phyloP scores from a whole-genome alignment of 371 early-diverging fungal species.

The Apophysomyces variabilis region DNA sequence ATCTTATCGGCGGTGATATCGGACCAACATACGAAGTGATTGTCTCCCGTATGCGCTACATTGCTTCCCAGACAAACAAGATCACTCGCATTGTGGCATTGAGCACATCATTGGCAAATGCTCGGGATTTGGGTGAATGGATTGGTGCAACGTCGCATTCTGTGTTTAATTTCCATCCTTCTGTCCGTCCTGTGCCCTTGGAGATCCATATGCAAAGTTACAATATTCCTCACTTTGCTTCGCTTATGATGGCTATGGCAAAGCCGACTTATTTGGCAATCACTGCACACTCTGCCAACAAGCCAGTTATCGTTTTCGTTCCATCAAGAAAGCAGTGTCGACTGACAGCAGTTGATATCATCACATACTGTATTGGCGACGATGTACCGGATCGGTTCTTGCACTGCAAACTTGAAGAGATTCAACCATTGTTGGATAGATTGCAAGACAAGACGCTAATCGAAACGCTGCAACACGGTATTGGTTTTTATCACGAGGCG shows the following conservation, averaged over 20 bases:
- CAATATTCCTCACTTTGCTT: slow-evolving; percentile 88
- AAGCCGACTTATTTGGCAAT: slow-evolving; percentile 89
- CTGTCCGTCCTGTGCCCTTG: slow-evolving; percentile 90
- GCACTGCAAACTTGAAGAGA: slow-evolving; percentile 67
- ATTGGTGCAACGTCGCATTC: slow-evolving; percentile 80
- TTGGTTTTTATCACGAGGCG: slow-evolving; percentile 93
- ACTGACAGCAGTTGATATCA: slow-evolving; percentile 83
- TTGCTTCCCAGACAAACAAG: slow-evolving; percentile 81
- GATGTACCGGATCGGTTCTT: slow-evolving; percentile 74
- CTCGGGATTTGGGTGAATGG: slow-evolving; percentile 96
- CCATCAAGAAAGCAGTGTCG: slow-evolving; percentile 91
- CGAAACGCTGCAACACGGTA: slow-evolving; percentile 78
- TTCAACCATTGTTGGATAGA: slow-evolving; percentile 63
- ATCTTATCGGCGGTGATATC: slow-evolving; percentile 87
- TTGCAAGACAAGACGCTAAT: slow-evolving; percentile 77
- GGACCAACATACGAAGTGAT: slow-evolving; percentile 93
- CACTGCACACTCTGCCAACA: slow-evolving; percentile 61
- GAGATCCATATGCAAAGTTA: slow-evolving; percentile 95
- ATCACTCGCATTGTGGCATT: slow-evolving; percentile 91
- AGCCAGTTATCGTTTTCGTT: slow-evolving; percentile 89
- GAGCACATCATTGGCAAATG: slow-evolving; percentile 91
- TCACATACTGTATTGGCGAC: slow-evolving; percentile 81
- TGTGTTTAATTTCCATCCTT: slow-evolving; percentile 94
- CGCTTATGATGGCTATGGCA: slow-evolving; percentile 93
- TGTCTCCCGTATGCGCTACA: slow-evolving; percentile 92